These are phyloP conservation scores for Candida coquimbonensis DNA, from an alignment of 805 yeast genomes.

Conservation along the genomic window DNA sequence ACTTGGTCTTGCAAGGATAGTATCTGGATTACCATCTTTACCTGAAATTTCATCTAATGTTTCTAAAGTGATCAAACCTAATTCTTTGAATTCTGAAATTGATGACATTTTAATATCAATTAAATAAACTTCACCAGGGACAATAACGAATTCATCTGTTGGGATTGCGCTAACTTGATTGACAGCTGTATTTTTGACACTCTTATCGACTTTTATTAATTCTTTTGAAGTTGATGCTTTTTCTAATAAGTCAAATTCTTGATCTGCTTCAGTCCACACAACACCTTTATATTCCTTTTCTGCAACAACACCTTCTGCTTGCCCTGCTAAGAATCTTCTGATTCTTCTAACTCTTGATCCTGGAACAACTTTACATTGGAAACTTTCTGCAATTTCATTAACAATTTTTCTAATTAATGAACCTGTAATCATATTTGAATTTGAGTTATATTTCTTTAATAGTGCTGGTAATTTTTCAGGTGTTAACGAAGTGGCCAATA, in stretches of 20 bases:
- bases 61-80: constrained; percentile 65
- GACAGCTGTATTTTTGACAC: constrained; percentile 28
- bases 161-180: constrained; percentile 56
- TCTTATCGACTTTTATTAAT: constrained; percentile 32
- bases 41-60: constrained; percentile 60
- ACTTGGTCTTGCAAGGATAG: constrained; percentile 56
- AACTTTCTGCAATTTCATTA: constrained; percentile 79
- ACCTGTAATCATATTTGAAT: constrained; percentile 52
- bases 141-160: constrained; percentile 64
- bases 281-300: constrained; percentile 93
- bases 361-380: constrained; percentile 81
- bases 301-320: constrained; percentile 84
- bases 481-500: constrained; percentile 63
- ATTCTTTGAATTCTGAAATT: constrained; percentile 41
- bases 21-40: constrained; percentile 45
- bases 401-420: constrained; percentile 64
- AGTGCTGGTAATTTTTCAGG: constrained; percentile 70
- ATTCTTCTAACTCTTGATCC: constrained; percentile 89
- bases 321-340: constrained; percentile 92
- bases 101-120: constrained; percentile 82
- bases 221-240: constrained; percentile 35
- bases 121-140: constrained; percentile 79
- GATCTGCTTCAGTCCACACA: constrained; percentile 78
- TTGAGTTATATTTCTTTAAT: constrained; percentile 27
- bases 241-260: constrained; percentile 51